These are phyloP conservation scores for Albifimbria verrucaria DNA, from an alignment of 2,329 filamentous ascomycete species.

Conservation along the genomic window DNA sequence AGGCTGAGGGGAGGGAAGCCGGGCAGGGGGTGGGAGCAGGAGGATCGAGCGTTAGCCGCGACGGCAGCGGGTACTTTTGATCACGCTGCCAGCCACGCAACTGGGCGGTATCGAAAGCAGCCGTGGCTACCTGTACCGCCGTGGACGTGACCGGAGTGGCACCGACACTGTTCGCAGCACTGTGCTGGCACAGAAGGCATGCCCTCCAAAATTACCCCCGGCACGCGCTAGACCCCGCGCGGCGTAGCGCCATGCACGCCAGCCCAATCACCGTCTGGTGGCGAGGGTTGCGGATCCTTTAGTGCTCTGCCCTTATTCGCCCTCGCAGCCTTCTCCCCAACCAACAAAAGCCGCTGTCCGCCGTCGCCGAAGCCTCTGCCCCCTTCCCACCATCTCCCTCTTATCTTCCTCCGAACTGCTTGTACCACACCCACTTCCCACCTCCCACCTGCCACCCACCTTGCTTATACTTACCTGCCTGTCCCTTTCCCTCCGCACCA, in stretches of 20 bases:
- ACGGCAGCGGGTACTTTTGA: not conserved
- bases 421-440: not conserved
- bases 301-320: constrained; percentile 25
- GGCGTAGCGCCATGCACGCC: constrained; percentile 15
- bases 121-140: not conserved
- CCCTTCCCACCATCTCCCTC: constrained; percentile 7
- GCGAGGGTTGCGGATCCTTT: constrained; percentile 22
- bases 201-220: constrained; percentile 25
- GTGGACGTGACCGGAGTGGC: not conserved
- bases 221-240: constrained; percentile 16
- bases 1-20: not conserved
- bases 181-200: constrained; percentile 20
- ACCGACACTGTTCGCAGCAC: not conserved
- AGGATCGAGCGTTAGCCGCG: not conserved
- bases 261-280: constrained; percentile 30
- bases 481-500: constrained; percentile 11
- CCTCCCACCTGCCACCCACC: not conserved
- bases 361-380: constrained; percentile 19
- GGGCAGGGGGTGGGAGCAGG: not conserved
- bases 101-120: not conserved
- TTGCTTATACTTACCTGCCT: constrained; percentile 1
- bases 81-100: constrained; percentile 1
- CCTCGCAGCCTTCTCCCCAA: constrained; percentile 16
- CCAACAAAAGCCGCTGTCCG: constrained; percentile 28
- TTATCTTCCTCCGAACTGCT: not conserved